A percentile compares a stretch with the other conserved stretches of the same genome.
phyloP scores from a whole-genome alignment of 306 rosid species.

The Datisca glomerata region DNA sequence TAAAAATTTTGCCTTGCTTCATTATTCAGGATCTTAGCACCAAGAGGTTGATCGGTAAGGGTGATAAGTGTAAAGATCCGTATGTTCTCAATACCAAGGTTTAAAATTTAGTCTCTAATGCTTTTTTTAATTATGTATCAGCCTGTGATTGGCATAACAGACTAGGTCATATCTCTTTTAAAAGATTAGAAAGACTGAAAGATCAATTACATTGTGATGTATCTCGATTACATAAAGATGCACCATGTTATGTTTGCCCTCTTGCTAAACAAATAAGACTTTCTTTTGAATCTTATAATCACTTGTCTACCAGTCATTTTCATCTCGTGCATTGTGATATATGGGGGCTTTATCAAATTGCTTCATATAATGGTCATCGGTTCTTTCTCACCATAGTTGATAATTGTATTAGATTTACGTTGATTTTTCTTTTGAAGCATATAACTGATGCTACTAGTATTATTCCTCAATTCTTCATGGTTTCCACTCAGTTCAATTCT shows the following conservation, averaged over 20 bases:
- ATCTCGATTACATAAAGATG: background rate
- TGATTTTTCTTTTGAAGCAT: background rate
- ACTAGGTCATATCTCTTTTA: background rate
- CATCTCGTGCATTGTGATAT: background rate
- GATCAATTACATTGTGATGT: background rate
- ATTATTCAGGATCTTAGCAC: no score
- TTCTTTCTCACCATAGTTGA: background rate
- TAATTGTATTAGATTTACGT: constrained; percentile 16
- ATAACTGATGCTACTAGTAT: background rate
- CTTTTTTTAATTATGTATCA: background rate
- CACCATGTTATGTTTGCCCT: background rate
- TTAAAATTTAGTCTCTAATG: background rate
- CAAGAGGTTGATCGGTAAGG: background rate
- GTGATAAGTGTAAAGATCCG: background rate
- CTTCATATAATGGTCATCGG: background rate
- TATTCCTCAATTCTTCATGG: background rate
- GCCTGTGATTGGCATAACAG: background rate
- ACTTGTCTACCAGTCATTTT: background rate
- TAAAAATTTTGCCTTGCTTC: background rate
- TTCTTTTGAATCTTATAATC: background rate
- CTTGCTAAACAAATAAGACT: background rate
- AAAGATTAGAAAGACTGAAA: background rate
- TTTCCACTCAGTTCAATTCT: background rate
- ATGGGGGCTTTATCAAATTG: background rate
- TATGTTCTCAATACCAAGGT: background rate